Percentiles rank a stretch among this genome's conserved stretches.
Evolutionary conservation across 176 grass and related monocot species (phyloP).

Genomic region (Oryza coarctata): DNA sequence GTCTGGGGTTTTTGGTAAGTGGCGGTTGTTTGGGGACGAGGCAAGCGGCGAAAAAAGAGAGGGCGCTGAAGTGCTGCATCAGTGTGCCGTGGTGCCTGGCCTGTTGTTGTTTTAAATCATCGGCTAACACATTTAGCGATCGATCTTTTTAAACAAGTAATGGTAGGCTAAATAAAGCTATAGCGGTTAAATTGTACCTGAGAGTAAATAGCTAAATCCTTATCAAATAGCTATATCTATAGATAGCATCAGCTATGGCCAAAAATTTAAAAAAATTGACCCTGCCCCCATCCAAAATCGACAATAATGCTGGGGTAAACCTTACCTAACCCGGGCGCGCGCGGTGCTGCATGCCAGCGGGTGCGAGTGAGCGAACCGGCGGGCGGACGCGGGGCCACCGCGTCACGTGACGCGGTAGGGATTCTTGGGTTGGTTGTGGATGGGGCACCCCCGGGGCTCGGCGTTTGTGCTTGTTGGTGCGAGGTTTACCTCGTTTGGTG

Average conservation of each 20-base stretch:
- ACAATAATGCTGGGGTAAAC: background rate
- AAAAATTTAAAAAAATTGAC: too few relatives aligned
- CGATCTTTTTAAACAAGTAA: too few relatives aligned
- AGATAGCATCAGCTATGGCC: too few relatives aligned
- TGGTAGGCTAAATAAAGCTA: too few relatives aligned
- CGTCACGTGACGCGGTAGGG: slow-evolving; percentile 43
- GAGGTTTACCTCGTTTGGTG: background rate
- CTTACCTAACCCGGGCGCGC: background rate
- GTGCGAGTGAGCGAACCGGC: background rate
- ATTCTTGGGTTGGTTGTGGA: background rate
- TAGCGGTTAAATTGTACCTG: too few relatives aligned
- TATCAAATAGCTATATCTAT: too few relatives aligned
- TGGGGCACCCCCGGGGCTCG: background rate
- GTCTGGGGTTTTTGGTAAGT: too few relatives aligned
- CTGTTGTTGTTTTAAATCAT: too few relatives aligned
- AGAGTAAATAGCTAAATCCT: too few relatives aligned
- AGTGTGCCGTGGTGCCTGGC: background rate
- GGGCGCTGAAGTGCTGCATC: background rate
- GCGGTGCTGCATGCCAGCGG: slow-evolving; percentile 1
- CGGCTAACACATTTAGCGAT: too few relatives aligned
- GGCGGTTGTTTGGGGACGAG: background rate
- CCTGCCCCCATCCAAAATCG: background rate
- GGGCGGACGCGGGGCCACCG: slow-evolving; percentile 11
- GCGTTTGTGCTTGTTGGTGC: background rate
- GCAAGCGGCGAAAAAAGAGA: background rate